Evolutionary conservation across 176 grass and related monocot genomes (phyloP), one percentile per base, ranked within the genome.

Genomic region (Aegilops longissima): DNA sequence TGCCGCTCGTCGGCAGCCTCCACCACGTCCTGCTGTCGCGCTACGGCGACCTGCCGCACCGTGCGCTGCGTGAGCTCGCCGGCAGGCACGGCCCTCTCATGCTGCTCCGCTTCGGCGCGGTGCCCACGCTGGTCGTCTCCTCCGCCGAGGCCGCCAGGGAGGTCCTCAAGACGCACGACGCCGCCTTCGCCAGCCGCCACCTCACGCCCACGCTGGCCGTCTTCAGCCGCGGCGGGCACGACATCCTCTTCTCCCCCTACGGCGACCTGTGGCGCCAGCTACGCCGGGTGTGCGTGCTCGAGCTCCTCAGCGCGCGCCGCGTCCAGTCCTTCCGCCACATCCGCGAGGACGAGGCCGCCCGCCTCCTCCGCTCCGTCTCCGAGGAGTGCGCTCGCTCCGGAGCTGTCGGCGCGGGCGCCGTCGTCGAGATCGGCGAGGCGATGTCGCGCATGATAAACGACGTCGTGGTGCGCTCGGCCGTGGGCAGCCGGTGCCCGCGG

Each of bases 191-290:
- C 12, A 87, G 61, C 70, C 59, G 85, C 0, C 77, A 80, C 68
- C 58, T 18, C 49, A 80, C 58, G 25, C 66, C 82, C 61, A 76
- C 76, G 44, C 13, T 77, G 13, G 61, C 17, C 34, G 39, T 76
- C 45, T 10, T 84, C 45, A 30, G 24, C 23, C 8, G 33, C 25
- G 85, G 76, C 0, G 78, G 76, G 5, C 68, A 31, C 5, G 54
- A 66, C 47, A 25, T 91, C 27, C 66, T 87, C 47, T 87, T 88
- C 70, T 87, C 85, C 47, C 76, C 81, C 10, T 88, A 88, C 76
- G 82, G 85, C 61, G 89, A 91, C 21, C 77, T 84, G 61, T 91
- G 85, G 89, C 62, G 82, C 23, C 42, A 90, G 74, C 34, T 88
- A 59, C 85, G 82, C 2, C 54, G 72, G 11, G 2, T 85, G 13